Conservation (phyloP, 345 rosid genomes). For the Citrus glauca region DNA sequence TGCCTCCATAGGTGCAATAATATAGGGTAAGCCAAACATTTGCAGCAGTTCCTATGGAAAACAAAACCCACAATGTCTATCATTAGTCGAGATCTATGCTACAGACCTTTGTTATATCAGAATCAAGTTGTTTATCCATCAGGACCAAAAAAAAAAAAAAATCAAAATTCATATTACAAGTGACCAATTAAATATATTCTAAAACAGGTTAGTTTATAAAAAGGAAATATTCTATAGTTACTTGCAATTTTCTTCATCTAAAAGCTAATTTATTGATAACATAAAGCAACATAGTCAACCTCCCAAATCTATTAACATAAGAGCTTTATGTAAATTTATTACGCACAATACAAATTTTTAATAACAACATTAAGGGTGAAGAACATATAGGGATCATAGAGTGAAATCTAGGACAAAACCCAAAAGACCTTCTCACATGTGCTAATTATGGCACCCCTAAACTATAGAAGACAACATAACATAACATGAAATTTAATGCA, state of each 20-base stretch:
- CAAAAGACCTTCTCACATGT: not conserved
- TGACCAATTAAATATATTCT: not conserved
- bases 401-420: not conserved
- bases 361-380: not conserved
- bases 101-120: not conserved
- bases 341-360: not conserved
- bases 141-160: not conserved
- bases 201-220: not conserved
- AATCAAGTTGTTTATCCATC: not conserved
- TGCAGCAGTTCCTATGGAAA: conserved; percentile 78
- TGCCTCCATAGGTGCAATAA: conserved; percentile 98
- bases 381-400: not conserved
- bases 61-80: conserved; percentile 6
- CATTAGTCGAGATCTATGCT: not conserved
- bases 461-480: conserved; percentile 3
- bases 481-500: conserved; percentile 13
- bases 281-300: not conserved
- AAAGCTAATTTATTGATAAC: not conserved
- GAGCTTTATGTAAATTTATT: not conserved
- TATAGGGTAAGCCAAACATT: conserved; percentile 96
- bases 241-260: not conserved
- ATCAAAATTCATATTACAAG: no score
- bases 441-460: not conserved
- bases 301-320: not conserved
- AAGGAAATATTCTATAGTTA: not conserved